Conservation (phyloP, 371 early-diverging fungal species). For the Mucor indicus region DNA sequence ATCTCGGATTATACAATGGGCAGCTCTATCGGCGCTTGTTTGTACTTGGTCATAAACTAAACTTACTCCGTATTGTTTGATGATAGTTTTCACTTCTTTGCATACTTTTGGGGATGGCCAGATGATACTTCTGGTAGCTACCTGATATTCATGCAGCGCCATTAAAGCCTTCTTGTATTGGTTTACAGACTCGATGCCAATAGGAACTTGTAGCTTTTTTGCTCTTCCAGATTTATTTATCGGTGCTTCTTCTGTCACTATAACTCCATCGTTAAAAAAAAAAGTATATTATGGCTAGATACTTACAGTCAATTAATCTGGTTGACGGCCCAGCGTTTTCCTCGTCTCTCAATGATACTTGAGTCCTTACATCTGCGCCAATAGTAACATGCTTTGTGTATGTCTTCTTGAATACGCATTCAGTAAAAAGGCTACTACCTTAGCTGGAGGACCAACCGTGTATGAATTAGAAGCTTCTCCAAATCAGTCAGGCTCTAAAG, state of each 20-base stretch:
- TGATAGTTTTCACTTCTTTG: background rate
- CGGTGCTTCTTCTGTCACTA: constrained; percentile 46
- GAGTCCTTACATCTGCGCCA: background rate
- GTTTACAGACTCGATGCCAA: constrained; percentile 1
- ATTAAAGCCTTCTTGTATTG: constrained; percentile 5
- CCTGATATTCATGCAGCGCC: background rate
- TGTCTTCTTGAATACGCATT: background rate
- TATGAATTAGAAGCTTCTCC: too few relatives aligned
- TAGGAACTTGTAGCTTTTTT: background rate
- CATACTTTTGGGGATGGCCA: background rate
- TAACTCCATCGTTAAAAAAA: too few relatives aligned
- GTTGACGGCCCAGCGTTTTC: background rate
- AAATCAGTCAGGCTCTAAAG: too few relatives aligned
- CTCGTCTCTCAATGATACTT: too few relatives aligned
- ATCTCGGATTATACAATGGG: constrained; percentile 2
- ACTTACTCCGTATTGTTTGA: background rate
- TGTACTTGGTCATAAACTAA: constrained; percentile 9
- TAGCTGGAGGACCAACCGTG: background rate
- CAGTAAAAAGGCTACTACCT: background rate
- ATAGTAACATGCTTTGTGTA: background rate
- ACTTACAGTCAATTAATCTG: too few relatives aligned
- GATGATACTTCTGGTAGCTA: background rate
- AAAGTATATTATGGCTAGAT: too few relatives aligned
- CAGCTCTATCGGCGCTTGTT: background rate
- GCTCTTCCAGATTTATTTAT: constrained; percentile 9